Conservation (phyloP, 1,139 yeast genomes). For the Suhomyces ambrosiae region DNA sequence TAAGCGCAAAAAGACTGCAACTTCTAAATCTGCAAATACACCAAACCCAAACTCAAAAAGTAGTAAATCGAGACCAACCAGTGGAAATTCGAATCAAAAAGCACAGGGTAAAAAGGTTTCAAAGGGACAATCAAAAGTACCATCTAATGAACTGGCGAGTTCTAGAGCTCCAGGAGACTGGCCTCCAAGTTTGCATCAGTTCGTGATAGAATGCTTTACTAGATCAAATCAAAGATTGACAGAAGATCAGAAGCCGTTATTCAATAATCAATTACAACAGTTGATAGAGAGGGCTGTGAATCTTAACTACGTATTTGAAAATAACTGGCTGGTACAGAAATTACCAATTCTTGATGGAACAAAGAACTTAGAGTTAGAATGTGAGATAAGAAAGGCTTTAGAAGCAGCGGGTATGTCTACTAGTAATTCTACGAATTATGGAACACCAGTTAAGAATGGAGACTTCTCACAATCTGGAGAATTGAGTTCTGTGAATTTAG, state of each 20-base stretch:
- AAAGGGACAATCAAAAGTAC: too few relatives aligned
- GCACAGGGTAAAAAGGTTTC: too few relatives aligned
- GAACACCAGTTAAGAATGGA: too few relatives aligned
- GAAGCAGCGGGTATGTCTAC: constrained; percentile 6
- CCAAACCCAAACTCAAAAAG: not conserved
- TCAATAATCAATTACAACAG: constrained; percentile 48
- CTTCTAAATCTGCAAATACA: not conserved
- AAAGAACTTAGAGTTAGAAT: constrained; percentile 19
- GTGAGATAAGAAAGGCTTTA: constrained; percentile 12
- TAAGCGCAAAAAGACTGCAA: constrained; percentile 3
- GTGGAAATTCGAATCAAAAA: too few relatives aligned
- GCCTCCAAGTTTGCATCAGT: constrained; percentile 51
- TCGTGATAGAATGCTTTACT: constrained; percentile 48
- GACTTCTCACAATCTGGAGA: too few relatives aligned
- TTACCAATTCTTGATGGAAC: constrained; percentile 52
- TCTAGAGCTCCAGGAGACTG: constrained; percentile 30
- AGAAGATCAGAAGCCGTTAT: constrained; percentile 31
- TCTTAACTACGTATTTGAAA: constrained; percentile 47
- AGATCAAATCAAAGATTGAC: constrained; percentile 27
- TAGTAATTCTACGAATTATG: not conserved
- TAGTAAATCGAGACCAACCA: not conserved
- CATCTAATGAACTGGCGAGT: too few relatives aligned
- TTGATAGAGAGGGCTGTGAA: constrained; percentile 54
- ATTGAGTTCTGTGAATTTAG: too few relatives aligned
- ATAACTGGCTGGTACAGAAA: constrained; percentile 61